phyloP scores from a whole-genome alignment of 257 asterid genomes.

The Verbena officinalis region DNA sequence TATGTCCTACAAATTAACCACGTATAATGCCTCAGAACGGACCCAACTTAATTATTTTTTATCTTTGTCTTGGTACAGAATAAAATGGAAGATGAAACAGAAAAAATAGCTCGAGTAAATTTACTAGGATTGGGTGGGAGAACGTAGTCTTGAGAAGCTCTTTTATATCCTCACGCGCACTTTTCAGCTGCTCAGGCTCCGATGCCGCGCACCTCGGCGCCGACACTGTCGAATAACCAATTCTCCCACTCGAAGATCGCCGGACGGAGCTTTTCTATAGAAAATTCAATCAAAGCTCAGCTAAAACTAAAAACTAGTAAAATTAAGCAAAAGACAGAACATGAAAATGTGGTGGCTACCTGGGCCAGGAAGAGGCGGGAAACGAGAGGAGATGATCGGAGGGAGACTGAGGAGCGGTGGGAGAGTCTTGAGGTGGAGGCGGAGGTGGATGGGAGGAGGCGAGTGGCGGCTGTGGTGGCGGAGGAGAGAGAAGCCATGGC shows the following conservation, averaged over 20 bases:
- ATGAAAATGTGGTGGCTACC: constrained; percentile 33
- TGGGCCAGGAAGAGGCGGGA: constrained; percentile 54
- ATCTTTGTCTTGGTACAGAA: too few species aligned
- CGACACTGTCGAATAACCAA: constrained; percentile 52
- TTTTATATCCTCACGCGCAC: constrained; percentile 87
- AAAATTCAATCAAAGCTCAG: neutral
- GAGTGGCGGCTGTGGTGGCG: constrained; percentile 41
- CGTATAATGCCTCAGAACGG: neutral
- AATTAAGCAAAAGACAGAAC: neutral
- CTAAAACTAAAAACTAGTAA: neutral
- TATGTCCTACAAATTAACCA: neutral
- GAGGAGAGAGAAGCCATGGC: constrained; percentile 61
- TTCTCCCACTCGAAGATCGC: constrained; percentile 46
- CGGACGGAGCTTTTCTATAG: constrained; percentile 30
- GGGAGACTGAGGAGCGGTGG: constrained; percentile 42
- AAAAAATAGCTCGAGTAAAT: neutral
- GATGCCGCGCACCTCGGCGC: constrained; percentile 81
- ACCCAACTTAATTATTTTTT: neutral
- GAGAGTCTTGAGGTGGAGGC: constrained; percentile 40
- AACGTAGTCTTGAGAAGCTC: constrained; percentile 65
- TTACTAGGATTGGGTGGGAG: constrained; percentile 89
- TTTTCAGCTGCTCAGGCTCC: constrained; percentile 74
- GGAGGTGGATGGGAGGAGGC: constrained; percentile 47
- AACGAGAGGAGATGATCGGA: constrained; percentile 61
- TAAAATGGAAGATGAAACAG: neutral